phyloP scores from a whole-genome alignment of 106 monocot genomes.

The Dendrobium officinale region DNA sequence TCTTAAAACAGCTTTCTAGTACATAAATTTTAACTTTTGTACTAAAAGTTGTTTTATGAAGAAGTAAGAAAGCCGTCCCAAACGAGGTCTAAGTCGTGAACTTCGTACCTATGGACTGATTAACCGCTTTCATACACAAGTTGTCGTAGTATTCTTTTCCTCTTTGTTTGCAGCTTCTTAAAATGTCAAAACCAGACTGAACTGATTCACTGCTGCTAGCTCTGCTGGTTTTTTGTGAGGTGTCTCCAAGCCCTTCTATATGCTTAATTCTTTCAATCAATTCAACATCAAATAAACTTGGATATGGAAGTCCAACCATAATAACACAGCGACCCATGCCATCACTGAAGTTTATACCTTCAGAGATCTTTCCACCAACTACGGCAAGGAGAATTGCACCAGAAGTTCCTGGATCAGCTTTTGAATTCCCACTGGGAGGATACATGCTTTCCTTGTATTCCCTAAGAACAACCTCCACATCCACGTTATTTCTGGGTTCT shows the following conservation, averaged over 20 bases:
- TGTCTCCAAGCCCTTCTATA: conserved; percentile 59
- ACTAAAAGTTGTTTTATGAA: too few species aligned
- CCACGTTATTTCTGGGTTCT: conserved; percentile 67
- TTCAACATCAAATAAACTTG: conserved; percentile 84
- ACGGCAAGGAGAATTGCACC: conserved; percentile 90
- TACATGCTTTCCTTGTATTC: conserved; percentile 63
- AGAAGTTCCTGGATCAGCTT: conserved; percentile 4
- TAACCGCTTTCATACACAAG: conserved; percentile 98
- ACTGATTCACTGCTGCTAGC: conserved; percentile 14
- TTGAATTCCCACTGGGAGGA: neutral
- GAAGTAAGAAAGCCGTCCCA: too few species aligned
- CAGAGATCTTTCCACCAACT: conserved; percentile 93
- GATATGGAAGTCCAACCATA: conserved; percentile 97
- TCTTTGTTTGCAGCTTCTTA: conserved; percentile 66
- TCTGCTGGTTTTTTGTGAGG: neutral
- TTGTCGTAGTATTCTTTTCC: conserved; percentile 97
- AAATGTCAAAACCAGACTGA: conserved; percentile 58
- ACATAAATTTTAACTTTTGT: too few species aligned
- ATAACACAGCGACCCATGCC: conserved; percentile 92
- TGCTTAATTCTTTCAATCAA: conserved; percentile 84
- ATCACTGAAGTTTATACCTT: conserved; percentile 96
- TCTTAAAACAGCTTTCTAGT: too few species aligned
- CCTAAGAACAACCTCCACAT: conserved; percentile 61
- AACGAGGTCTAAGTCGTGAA: neutral
- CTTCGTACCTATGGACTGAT: conserved; percentile 78